These are phyloP conservation scores for Globomyces sp. DNA, from an alignment of 371 early-diverging fungal genomes.

Conservation along the genomic window DNA sequence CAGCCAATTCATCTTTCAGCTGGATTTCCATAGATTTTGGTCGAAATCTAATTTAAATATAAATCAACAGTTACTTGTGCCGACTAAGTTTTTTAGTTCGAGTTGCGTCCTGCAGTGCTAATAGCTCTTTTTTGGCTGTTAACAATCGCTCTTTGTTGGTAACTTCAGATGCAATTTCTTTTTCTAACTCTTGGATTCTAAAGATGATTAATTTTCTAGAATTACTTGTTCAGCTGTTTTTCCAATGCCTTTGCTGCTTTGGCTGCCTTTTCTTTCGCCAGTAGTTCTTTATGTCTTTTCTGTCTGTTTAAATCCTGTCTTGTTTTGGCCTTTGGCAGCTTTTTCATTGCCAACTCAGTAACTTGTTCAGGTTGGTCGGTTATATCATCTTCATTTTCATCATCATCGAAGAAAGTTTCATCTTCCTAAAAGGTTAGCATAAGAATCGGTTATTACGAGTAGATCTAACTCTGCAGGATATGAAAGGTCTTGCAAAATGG, in stretches of 20 bases:
- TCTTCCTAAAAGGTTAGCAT: slow-evolving; percentile 36
- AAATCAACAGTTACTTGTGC: background rate
- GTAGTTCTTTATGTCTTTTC: slow-evolving; percentile 26
- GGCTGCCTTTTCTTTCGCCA: slow-evolving; percentile 39
- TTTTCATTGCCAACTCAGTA: slow-evolving; percentile 31
- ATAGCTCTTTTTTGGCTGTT: slow-evolving; percentile 3
- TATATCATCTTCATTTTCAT: slow-evolving; percentile 54
- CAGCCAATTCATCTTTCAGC: slow-evolving; percentile 60
- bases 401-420: slow-evolving; percentile 47
- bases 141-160: slow-evolving; percentile 19
- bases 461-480: slow-evolving; percentile 51
- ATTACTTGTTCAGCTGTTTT: slow-evolving; percentile 5
- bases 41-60: slow-evolving; percentile 25
- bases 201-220: background rate
- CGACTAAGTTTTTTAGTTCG: slow-evolving; percentile 6
- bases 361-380: slow-evolving; percentile 36
- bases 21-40: slow-evolving; percentile 52
- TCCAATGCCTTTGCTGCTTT: slow-evolving; percentile 33
- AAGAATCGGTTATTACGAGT: slow-evolving; percentile 8
- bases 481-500: slow-evolving; percentile 31
- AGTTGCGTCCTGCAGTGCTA: slow-evolving; percentile 1
- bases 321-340: slow-evolving; percentile 1
- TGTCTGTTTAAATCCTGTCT: slow-evolving; percentile 46
- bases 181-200: slow-evolving; percentile 21
- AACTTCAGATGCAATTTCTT: slow-evolving; percentile 14